A percentile compares a stretch with the other conserved stretches of the same genome.
Conservation (phyloP, 441 rosid species). For the Populus hybrid region DNA sequence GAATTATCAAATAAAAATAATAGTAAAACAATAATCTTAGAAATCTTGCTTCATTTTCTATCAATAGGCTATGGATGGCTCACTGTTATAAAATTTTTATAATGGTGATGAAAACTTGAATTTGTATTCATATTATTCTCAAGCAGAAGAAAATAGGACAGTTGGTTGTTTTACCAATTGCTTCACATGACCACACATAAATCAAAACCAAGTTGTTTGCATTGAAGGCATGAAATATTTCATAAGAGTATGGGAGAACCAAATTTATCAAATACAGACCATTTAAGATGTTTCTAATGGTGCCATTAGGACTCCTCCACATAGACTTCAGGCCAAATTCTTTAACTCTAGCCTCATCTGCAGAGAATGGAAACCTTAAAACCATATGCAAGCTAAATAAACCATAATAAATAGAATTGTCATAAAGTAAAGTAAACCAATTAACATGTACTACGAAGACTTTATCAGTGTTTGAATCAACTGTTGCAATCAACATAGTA, state of each 20-base stretch:
- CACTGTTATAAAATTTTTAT: background rate
- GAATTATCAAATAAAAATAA: background rate
- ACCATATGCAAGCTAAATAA: background rate
- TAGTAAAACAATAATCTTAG: background rate
- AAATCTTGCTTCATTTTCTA: background rate
- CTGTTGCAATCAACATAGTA: background rate
- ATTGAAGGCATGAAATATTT: background rate
- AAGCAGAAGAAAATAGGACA: background rate
- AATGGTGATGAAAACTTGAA: background rate
- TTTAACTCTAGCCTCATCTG: conserved; percentile 92
- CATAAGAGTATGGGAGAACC: background rate
- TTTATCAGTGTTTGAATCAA: background rate
- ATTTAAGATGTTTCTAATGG: conserved; percentile 89
- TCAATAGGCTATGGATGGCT: background rate
- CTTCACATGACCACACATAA: background rate
- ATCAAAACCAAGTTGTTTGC: background rate
- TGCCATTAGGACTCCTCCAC: conserved; percentile 99
- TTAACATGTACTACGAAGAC: background rate
- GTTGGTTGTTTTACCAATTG: background rate
- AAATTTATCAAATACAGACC: conserved; percentile 42
- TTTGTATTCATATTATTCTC: background rate
- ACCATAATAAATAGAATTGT: conserved; percentile 1
- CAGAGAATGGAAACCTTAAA: conserved; percentile 22
- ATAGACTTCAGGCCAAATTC: conserved; percentile 83
- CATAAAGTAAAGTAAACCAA: background rate